phyloP scores from a whole-genome alignment of 345 rosid species.

The Garcia nutans region DNA sequence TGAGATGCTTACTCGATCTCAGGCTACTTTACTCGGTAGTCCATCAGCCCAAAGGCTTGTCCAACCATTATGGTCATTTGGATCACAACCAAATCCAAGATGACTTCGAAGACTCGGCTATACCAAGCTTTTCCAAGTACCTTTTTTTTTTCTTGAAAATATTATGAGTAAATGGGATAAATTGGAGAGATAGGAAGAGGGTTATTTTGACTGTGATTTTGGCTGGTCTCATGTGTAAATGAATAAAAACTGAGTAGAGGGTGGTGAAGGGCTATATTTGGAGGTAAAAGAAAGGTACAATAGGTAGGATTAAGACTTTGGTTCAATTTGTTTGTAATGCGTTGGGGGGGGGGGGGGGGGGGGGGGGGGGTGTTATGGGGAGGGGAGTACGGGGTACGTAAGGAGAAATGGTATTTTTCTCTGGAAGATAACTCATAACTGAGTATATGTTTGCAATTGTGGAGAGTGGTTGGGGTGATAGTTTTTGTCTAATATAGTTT shows the following conservation, averaged over 20 bases:
- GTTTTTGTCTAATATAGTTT: conserved; percentile 28
- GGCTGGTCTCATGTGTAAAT: conserved; percentile 42
- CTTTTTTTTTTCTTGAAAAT: conserved; percentile 20
- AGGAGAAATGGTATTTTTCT: conserved; percentile 31
- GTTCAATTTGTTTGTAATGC: conserved; percentile 29
- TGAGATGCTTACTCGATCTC: conserved; percentile 89
- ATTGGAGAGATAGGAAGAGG: conserved; percentile 22
- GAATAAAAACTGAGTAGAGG: conserved; percentile 42
- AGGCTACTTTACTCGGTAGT: conserved; percentile 47
- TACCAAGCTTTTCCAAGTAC: conserved; percentile 1
- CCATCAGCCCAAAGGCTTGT: conserved; percentile 66
- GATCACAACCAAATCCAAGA: conserved; percentile 76
- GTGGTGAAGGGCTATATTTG: conserved; percentile 23
- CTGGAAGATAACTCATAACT: conserved; percentile 25
- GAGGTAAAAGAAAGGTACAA: conserved; percentile 30
- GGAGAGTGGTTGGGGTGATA: conserved; percentile 35
- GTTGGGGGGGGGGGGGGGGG: conserved; percentile 53
- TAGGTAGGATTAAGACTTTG: conserved; percentile 33
- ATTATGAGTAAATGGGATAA: conserved; percentile 21
- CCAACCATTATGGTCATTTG: conserved; percentile 56
- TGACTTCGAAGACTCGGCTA: conserved; percentile 31
- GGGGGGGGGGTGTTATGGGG: no score
- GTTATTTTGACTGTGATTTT: conserved; percentile 27
- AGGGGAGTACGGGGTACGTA: conserved; percentile 59
- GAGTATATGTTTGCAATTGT: conserved; percentile 43